Evolutionary conservation across 2,329 filamentous ascomycete species (phyloP), one percentile per base, ranked within the genome.

Genomic region (Neopestalotiopsis rosae): DNA sequence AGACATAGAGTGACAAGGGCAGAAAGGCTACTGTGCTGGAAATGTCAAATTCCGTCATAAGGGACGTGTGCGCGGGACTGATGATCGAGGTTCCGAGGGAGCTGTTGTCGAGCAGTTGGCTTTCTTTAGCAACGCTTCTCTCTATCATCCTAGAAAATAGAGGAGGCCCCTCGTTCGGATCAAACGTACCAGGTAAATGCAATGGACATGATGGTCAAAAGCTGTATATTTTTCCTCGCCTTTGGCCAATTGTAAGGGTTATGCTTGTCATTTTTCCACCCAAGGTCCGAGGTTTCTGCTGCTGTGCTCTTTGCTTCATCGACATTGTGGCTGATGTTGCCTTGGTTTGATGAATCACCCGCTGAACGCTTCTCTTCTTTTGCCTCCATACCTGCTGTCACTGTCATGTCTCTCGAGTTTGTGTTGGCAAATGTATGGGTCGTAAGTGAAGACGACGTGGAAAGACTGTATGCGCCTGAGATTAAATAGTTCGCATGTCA

Each of bases 1-100:
- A 78, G 5, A 89, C 85, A 75, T 90, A 92, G 5, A 90, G 76
- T 0, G 89, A 86, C 0, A 92, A 76, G 0, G 87, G 86, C 0
- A 91, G 78, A n/a, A 92, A 80, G 0, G 89, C 86, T 7, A 84
- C 82, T 1, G 87, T 90, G 63, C 83, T 82, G 14, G 82, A 83
- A 13, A 90, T 82, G 59, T 82, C 72, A 75, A 92, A 92, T 6
- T 87, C 81, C 0, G 74, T 56, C 78, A 85, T 85, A 5, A 91
- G 75, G 3, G 86, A 78, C 2, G 71, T 61, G 28, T 82, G 75
- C 4, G 84, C 84, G 0, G 87, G 81, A 38, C 84, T 86, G 74
- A 88, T 84, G 70, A 89, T 83, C 12, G 88, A 89, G 0, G 84
- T 84, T 1, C 83, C 86, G 28, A 88, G 79, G 1, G 87, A 86